These are phyloP conservation scores for Chenopodium berlandieri DNA, from an alignment of 148 eudicot genomes.

Conservation along the genomic window DNA sequence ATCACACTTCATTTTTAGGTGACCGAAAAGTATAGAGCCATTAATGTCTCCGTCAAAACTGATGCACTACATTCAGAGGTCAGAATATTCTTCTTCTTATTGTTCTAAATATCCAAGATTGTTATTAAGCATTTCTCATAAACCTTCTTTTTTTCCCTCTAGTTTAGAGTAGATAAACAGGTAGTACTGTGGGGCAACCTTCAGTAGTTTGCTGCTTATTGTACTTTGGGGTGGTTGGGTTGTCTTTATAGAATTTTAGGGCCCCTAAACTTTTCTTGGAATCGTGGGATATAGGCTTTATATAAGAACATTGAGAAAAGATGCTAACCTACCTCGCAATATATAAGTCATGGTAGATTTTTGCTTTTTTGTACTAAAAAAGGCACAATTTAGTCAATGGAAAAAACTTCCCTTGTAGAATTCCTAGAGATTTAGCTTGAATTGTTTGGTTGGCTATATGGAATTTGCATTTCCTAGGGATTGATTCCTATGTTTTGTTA, in stretches of 20 bases:
- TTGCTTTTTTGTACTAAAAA: neutral
- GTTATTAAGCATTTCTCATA: neutral
- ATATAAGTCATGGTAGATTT: neutral
- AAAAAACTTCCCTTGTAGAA: too few relatives aligned
- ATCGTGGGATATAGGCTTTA: neutral
- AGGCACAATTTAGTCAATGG: neutral
- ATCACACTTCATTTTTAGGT: conserved; percentile 34
- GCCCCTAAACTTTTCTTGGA: neutral
- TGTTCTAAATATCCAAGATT: neutral
- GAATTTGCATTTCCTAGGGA: too few relatives aligned
- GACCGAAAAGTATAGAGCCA: conserved; percentile 72
- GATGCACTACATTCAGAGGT: conserved; percentile 75
- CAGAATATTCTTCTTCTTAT: conserved; percentile 6
- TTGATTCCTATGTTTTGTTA: too few relatives aligned
- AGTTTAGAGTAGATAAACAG: neutral
- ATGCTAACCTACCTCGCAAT: neutral
- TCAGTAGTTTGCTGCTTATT: neutral
- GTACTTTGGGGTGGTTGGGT: neutral
- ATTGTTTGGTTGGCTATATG: too few relatives aligned
- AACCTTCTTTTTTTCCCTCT: neutral
- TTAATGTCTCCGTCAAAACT: conserved; percentile 67
- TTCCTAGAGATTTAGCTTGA: too few relatives aligned
- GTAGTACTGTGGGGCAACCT: neutral
- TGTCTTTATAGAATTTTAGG: neutral
- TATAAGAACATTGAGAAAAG: neutral